Evolutionary conservation across 331 rosid genomes (phyloP).

Genomic region (Phaseolus coccineus): DNA sequence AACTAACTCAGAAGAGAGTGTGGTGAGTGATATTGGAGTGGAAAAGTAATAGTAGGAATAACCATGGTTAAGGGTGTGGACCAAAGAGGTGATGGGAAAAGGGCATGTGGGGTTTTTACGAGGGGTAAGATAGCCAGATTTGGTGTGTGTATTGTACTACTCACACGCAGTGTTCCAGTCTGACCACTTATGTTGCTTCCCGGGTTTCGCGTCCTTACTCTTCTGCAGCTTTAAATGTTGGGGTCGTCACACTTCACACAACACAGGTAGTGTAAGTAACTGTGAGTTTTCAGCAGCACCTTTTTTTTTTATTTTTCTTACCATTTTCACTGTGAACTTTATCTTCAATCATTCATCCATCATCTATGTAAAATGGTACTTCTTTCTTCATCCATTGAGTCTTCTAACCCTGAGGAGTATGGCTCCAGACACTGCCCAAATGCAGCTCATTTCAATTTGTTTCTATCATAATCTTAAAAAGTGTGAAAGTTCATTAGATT

Average conservation of each 20-base stretch:
- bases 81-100: constrained; percentile 41
- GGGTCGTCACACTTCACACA: constrained; percentile 17
- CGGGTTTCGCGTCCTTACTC: constrained; percentile 51
- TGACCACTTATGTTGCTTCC: constrained; percentile 61
- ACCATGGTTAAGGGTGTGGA: constrained; percentile 57
- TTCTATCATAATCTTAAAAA: neutral
- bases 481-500: neutral
- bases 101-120: constrained; percentile 31
- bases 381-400: neutral
- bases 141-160: constrained; percentile 40
- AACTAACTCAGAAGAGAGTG: neutral
- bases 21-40: neutral
- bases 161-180: constrained; percentile 58
- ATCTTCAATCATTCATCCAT: neutral
- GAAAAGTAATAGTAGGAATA: constrained; percentile 29
- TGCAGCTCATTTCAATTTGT: neutral
- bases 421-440: neutral
- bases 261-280: neutral
- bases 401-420: neutral
- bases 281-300: neutral
- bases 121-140: constrained; percentile 41
- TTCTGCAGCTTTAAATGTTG: constrained; percentile 35
- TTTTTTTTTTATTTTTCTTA: neutral
- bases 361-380: neutral
- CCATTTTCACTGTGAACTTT: neutral